These are phyloP conservation scores for Apophysomyces sp. DNA, from an alignment of 371 early-diverging fungal species.

Conservation along the genomic window DNA sequence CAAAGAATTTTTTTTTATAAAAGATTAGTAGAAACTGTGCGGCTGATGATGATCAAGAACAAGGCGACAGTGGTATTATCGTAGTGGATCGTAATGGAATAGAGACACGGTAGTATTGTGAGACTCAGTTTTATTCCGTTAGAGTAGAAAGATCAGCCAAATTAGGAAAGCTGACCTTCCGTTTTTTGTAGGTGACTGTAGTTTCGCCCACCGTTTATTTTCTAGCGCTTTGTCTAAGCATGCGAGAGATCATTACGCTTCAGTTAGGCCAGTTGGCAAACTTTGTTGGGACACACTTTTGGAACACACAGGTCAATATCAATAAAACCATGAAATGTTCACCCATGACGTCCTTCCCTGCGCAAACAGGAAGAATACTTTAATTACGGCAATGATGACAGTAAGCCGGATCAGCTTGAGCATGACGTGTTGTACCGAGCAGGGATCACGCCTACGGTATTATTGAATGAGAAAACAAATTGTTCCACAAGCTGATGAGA, in stretches of 20 bases:
- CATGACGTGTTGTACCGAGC: slow-evolving; percentile 61
- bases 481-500: not conserved
- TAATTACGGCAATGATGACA: slow-evolving; percentile 25
- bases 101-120: too few species aligned
- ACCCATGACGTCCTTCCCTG: not conserved
- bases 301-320: slow-evolving; percentile 82
- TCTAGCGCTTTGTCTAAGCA: slow-evolving; percentile 16
- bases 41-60: too few species aligned
- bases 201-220: not conserved
- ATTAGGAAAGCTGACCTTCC: too few species aligned
- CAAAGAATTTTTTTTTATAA: too few species aligned
- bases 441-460: slow-evolving; percentile 40
- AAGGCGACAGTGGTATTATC: too few species aligned
- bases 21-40: too few species aligned
- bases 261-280: slow-evolving; percentile 87
- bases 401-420: slow-evolving; percentile 35
- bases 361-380: slow-evolving; percentile 47
- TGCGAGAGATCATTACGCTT: slow-evolving; percentile 86
- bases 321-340: slow-evolving; percentile 1
- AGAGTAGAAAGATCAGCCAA: too few species aligned
- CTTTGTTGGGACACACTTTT: slow-evolving; percentile 88
- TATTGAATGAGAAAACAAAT: too few species aligned
- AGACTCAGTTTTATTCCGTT: too few species aligned
- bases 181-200: too few species aligned
- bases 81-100: too few species aligned